Evolutionary conservation across 805 yeast genomes (phyloP).

Genomic region (Helenozyma baotianmanensis): DNA sequence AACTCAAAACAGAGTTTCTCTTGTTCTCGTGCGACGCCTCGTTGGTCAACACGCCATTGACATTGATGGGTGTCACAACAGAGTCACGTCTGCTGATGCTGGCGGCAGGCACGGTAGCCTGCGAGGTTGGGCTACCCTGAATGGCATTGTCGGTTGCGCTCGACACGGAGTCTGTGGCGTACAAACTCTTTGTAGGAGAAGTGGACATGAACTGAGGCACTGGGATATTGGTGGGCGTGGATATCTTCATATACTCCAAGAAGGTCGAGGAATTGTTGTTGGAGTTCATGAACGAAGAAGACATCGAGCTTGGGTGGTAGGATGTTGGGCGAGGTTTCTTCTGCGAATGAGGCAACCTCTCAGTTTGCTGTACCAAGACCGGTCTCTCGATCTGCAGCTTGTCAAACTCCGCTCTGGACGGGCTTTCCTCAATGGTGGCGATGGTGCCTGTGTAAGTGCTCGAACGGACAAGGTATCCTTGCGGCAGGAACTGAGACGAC

Average conservation of each 20-base stretch:
- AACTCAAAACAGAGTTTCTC: slow-evolving; percentile 37
- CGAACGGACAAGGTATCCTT: slow-evolving; percentile 9
- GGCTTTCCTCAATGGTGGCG: slow-evolving; percentile 46
- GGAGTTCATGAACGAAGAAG: slow-evolving; percentile 20
- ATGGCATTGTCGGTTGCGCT: slow-evolving; percentile 13
- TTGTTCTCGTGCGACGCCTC: slow-evolving; percentile 27
- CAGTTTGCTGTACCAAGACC: slow-evolving; percentile 14
- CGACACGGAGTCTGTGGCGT: slow-evolving; percentile 25
- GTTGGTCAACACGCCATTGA: slow-evolving; percentile 36
- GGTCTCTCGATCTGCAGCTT: slow-evolving; percentile 6
- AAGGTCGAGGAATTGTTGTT: slow-evolving; percentile 16
- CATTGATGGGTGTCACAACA: slow-evolving; percentile 40
- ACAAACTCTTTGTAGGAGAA: slow-evolving; percentile 33
- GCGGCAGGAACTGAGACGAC: slow-evolving; percentile 4
- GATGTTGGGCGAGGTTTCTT: slow-evolving; percentile 81
- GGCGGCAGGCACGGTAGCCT: slow-evolving; percentile 9
- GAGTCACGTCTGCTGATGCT: slow-evolving; percentile 21
- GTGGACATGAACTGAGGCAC: slow-evolving; percentile 34
- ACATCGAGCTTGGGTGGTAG: slow-evolving; percentile 63
- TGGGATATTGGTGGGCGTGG: slow-evolving; percentile 28
- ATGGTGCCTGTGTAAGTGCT: slow-evolving; percentile 33
- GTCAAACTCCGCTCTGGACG: slow-evolving; percentile 16
- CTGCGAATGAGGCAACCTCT: slow-evolving; percentile 39
- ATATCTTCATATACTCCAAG: slow-evolving; percentile 32
- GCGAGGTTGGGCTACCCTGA: slow-evolving; percentile 12